Percentiles rank a stretch among this genome's conserved stretches.
phyloP scores from a whole-genome alignment of 1,139 yeast species.

The Magnusiomyces tetraspermus region DNA sequence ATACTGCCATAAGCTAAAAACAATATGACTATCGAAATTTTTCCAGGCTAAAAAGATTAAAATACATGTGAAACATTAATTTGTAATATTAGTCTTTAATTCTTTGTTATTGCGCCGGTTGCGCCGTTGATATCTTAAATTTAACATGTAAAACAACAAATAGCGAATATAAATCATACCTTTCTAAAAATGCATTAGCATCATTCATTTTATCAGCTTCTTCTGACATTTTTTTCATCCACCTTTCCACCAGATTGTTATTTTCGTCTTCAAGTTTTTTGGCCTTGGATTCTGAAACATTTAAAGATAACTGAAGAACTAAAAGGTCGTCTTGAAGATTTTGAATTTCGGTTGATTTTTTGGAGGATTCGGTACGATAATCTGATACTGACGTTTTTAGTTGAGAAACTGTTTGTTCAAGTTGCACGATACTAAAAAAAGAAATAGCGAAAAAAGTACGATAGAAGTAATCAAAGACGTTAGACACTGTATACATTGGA shows the following conservation, averaged over 20 bases:
- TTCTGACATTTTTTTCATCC: slow-evolving; percentile 48
- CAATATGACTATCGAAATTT: slow-evolving; percentile 1
- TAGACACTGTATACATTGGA: too few species aligned
- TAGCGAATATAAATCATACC: slow-evolving; percentile 16
- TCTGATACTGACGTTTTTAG: slow-evolving; percentile 13
- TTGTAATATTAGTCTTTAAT: not conserved
- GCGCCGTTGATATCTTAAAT: too few species aligned
- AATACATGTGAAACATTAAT: not conserved
- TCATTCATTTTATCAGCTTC: slow-evolving; percentile 57
- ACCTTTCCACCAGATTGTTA: slow-evolving; percentile 44
- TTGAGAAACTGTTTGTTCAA: slow-evolving; percentile 7
- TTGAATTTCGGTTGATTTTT: slow-evolving; percentile 41
- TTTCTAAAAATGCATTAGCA: slow-evolving; percentile 39
- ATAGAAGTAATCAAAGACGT: too few species aligned
- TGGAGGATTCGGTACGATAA: slow-evolving; percentile 21
- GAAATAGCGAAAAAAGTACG: too few species aligned
- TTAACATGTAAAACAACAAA: too few species aligned
- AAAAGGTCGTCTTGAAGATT: slow-evolving; percentile 62
- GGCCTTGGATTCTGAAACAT: slow-evolving; percentile 45
- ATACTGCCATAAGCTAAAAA: too few species aligned
- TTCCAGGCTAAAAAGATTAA: slow-evolving; percentile 7
- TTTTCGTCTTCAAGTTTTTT: slow-evolving; percentile 34
- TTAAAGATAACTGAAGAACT: slow-evolving; percentile 60
- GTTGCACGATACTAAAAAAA: slow-evolving; percentile 6
- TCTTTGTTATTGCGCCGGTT: too few species aligned